Evolutionary conservation across 331 rosid genomes (phyloP), one percentile per base, ranked within the genome.

Genomic region (Stylosanthes scabra): DNA sequence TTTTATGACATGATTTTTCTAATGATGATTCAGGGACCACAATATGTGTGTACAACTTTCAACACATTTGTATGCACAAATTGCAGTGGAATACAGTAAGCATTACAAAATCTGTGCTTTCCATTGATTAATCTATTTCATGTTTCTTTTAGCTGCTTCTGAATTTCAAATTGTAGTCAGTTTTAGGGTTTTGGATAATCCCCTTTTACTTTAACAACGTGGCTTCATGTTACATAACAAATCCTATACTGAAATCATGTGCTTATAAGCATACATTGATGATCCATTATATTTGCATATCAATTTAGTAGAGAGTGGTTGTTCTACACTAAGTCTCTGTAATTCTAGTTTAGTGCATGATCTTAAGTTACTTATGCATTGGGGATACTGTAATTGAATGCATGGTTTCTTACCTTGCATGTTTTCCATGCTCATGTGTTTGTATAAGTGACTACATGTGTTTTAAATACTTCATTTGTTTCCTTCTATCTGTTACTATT

Each of bases 71-170:
- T 91, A 56, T 91, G 99, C 82, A 91, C 93, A 79, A 91, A 77
- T 62, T 94, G 99, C 87, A 94, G 99, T 76, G 99, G 99, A 42
- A 86, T 94, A 66, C 99, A 94, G 99, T 94, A 83, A 82, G 97
- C 55, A 69, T 68, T n/a, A 46, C 31, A 0, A 73, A 37, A 63
- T 47, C 20, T 11, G 50, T 1, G 45, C 10, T 16, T 56, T n/a
- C 42, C 3, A 63, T 27, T 13, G 37, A 63, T 41, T 67, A 15
- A 28, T 51, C 34, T 29, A 56, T 50, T 57, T n/a, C 5, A n/a
- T 59, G 2, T 31, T 40, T 63, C 16, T 11, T 5, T 47, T 47
- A 29, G 58, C 29, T 13, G 51, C 20, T 62, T 66, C 44, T 14
- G 41, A 11, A 9, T 11, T 60, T 40, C 13, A 34, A 15, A 7